Evolutionary conservation across 2,329 filamentous ascomycete species (phyloP).

Genomic region (Fusarium sp.): DNA sequence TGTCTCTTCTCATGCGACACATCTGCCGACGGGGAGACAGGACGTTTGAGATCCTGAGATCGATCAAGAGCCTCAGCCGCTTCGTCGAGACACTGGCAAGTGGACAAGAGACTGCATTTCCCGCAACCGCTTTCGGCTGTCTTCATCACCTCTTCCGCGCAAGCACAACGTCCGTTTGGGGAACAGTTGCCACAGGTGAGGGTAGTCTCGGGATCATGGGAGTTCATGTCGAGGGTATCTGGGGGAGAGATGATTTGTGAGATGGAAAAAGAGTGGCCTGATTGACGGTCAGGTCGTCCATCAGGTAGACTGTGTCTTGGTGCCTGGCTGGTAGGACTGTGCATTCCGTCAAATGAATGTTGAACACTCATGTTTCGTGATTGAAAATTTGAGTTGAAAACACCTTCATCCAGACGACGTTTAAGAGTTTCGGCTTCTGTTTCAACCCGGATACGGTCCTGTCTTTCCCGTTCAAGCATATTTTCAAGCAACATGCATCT

Average conservation of each 20-base stretch:
- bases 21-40: slow-evolving; percentile 58
- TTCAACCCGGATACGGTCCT: slow-evolving; percentile 59
- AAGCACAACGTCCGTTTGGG: slow-evolving; percentile 65
- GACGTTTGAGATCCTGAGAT: slow-evolving; percentile 59
- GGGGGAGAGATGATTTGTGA: slow-evolving; percentile 68
- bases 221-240: slow-evolving; percentile 53
- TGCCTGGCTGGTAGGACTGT: slow-evolving; percentile 44
- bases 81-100: slow-evolving; percentile 73
- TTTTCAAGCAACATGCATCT: slow-evolving; percentile 72
- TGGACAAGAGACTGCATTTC: slow-evolving; percentile 70
- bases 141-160: slow-evolving; percentile 69
- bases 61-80: slow-evolving; percentile 63
- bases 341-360: slow-evolving; percentile 46
- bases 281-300: slow-evolving; percentile 45
- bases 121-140: slow-evolving; percentile 70
- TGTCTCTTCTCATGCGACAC: slow-evolving; percentile 67
- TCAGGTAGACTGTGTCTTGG: slow-evolving; percentile 47
- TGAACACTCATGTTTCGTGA: slow-evolving; percentile 46
- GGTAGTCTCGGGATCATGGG: slow-evolving; percentile 48
- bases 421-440: slow-evolving; percentile 54
- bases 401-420: slow-evolving; percentile 47
- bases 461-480: slow-evolving; percentile 69
- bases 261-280: slow-evolving; percentile 63
- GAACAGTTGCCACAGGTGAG: slow-evolving; percentile 69
- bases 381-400: slow-evolving; percentile 45